A percentile compares a stretch with the other conserved stretches of the same genome.
Conservation (phyloP, 1,139 yeast species). For the Yamadazyma mexicana region DNA sequence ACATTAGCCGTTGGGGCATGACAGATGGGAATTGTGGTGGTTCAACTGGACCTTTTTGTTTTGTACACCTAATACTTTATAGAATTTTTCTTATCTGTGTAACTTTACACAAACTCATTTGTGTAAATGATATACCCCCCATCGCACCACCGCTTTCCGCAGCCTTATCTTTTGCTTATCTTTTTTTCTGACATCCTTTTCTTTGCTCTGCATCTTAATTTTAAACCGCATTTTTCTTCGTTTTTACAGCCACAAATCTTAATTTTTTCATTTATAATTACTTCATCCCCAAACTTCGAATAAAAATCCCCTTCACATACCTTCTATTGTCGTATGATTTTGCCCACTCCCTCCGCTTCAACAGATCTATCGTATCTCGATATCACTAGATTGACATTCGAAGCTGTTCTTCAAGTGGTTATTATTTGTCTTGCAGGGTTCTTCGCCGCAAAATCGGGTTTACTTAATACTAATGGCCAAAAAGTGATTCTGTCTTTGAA, state of each 20-base stretch:
- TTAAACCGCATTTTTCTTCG: too few relatives aligned
- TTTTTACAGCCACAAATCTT: background rate
- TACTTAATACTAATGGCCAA: constrained; percentile 61
- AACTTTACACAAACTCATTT: too few relatives aligned
- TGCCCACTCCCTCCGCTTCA: background rate
- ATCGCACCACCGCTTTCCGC: too few relatives aligned
- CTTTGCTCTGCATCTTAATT: too few relatives aligned
- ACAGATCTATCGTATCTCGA: constrained; percentile 47
- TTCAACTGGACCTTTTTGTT: too few relatives aligned
- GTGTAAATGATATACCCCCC: too few relatives aligned
- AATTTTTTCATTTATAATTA: background rate
- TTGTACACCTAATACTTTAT: too few relatives aligned
- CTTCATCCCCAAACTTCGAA: background rate
- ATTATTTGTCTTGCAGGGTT: constrained; percentile 72
- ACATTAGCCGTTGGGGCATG: too few relatives aligned
- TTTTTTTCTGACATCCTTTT: too few relatives aligned
- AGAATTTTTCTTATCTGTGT: too few relatives aligned
- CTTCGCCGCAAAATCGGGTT: constrained; percentile 61
- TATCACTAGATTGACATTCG: constrained; percentile 66
- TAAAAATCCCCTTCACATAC: background rate
- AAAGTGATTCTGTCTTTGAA: constrained; percentile 66
- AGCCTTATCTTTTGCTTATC: too few relatives aligned
- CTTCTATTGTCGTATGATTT: background rate
- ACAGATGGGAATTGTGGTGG: too few relatives aligned
- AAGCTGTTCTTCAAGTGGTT: constrained; percentile 78